Evolutionary conservation across 345 rosid species (phyloP).

Genomic region (Erysimum cheiranthoides): DNA sequence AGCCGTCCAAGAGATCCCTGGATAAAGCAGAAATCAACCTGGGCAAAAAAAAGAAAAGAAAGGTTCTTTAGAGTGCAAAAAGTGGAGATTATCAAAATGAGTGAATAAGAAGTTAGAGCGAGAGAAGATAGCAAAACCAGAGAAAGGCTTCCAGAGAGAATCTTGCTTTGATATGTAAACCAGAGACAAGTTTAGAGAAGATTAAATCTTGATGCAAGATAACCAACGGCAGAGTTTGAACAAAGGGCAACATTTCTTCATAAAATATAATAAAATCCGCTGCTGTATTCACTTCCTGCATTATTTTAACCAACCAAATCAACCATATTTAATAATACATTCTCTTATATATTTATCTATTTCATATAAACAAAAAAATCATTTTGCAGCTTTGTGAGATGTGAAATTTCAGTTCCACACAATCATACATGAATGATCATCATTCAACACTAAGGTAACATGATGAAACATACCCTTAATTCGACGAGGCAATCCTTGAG

Average conservation of each 20-base stretch:
- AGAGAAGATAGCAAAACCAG: conserved; percentile 48
- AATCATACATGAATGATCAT: background rate
- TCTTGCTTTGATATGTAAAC: conserved; percentile 73
- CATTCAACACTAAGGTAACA: background rate
- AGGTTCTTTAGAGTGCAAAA: no score
- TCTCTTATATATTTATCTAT: background rate
- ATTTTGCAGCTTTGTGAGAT: no score
- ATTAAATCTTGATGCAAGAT: conserved; percentile 65
- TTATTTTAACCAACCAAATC: conserved; percentile 16
- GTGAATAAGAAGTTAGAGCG: background rate
- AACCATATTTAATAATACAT: background rate
- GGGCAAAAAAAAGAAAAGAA: conserved; percentile 20
- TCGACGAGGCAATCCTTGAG: conserved; percentile 73
- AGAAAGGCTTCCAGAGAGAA: conserved; percentile 84
- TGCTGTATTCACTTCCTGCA: conserved; percentile 82
- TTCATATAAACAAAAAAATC: no score
- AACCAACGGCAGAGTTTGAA: conserved; percentile 68
- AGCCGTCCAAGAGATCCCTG: conserved; percentile 74
- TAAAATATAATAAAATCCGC: conserved; percentile 76
- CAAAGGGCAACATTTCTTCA: conserved; percentile 69
- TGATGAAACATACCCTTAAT: conserved; percentile 65
- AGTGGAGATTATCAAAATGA: background rate
- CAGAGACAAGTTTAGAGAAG: conserved; percentile 62
- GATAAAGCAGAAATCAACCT: conserved; percentile 78
- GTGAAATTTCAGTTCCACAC: background rate